These are phyloP conservation scores for Mycena olivaceomarginata DNA, from an alignment of 768 basidiomycete species.

Conservation along the genomic window DNA sequence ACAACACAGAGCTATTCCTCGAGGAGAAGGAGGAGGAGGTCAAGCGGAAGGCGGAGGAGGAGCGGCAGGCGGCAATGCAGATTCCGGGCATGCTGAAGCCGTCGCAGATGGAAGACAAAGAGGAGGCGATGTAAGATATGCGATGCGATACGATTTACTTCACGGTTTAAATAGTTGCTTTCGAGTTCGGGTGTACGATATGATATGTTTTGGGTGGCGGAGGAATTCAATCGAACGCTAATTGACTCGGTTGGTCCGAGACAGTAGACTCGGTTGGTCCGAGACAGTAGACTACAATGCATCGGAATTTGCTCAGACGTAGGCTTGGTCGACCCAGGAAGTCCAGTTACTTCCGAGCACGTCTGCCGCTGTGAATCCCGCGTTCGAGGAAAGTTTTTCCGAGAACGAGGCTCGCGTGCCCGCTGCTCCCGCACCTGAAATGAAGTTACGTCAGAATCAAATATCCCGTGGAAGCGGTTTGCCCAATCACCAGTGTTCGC, in stretches of 20 bases:
- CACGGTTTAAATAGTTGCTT: not conserved
- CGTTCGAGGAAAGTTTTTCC: constrained; percentile 43
- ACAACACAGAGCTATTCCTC: constrained; percentile 93
- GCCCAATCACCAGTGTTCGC: constrained; percentile 45
- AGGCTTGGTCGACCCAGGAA: constrained; percentile 50
- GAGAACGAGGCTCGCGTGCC: constrained; percentile 52
- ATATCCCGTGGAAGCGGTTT: not conserved
- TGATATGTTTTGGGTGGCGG: not conserved
- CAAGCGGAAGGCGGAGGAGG: constrained; percentile 85
- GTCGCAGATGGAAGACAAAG: constrained; percentile 94
- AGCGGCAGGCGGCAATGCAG: constrained; percentile 92
- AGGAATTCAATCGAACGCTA: too few relatives aligned
- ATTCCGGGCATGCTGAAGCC: constrained; percentile 99
- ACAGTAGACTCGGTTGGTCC: too few relatives aligned
- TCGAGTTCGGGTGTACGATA: constrained; percentile 26
- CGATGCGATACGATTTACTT: not conserved
- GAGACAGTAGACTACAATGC: not conserved
- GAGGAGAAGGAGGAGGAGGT: constrained; percentile 96
- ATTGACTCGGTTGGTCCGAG: not conserved
- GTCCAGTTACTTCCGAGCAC: constrained; percentile 50
- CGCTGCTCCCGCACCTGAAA: constrained; percentile 47
- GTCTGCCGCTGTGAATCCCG: constrained; percentile 46
- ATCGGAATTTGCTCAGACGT: constrained; percentile 29
- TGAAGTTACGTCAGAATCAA: not conserved
- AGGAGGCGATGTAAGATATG: constrained; percentile 82